These are phyloP conservation scores for Hemileia vastatrix DNA, from an alignment of 1,284 basidiomycete species.

Conservation along the genomic window DNA sequence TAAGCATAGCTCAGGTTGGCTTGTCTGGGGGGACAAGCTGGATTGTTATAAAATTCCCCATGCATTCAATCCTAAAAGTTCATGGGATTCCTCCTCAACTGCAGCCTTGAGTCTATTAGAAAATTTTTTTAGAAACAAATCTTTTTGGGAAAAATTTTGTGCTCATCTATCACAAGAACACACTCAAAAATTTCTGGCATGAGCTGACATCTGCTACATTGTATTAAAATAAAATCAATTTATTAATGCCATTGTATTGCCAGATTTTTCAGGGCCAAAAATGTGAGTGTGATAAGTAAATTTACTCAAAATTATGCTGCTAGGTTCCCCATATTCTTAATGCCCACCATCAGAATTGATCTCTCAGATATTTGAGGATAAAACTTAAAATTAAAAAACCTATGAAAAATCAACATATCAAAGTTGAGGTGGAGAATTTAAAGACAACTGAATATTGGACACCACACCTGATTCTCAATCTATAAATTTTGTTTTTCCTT, in stretches of 20 bases:
- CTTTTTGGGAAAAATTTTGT: conserved; percentile 54
- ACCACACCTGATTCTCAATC: too few species aligned
- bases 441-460: too few species aligned
- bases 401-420: too few species aligned
- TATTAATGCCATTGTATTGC: background rate
- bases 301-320: too few species aligned
- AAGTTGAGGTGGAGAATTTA: too few species aligned
- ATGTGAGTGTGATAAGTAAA: conserved; percentile 11
- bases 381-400: too few species aligned
- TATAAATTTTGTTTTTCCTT: too few species aligned
- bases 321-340: too few species aligned
- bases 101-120: conserved; percentile 56
- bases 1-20: conserved; percentile 72
- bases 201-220: background rate
- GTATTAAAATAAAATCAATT: background rate
- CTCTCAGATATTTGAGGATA: conserved; percentile 53
- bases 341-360: conserved; percentile 49
- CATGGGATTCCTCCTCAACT: conserved; percentile 61
- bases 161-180: conserved; percentile 43
- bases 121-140: conserved; percentile 50
- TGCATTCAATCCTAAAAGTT: too few species aligned
- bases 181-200: conserved; percentile 40
- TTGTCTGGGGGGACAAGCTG: conserved; percentile 61
- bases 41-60: conserved; percentile 51
- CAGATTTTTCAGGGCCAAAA: conserved; percentile 6